phyloP scores from a whole-genome alignment of 371 early-diverging fungal species.

The Mortierella polycephala region DNA sequence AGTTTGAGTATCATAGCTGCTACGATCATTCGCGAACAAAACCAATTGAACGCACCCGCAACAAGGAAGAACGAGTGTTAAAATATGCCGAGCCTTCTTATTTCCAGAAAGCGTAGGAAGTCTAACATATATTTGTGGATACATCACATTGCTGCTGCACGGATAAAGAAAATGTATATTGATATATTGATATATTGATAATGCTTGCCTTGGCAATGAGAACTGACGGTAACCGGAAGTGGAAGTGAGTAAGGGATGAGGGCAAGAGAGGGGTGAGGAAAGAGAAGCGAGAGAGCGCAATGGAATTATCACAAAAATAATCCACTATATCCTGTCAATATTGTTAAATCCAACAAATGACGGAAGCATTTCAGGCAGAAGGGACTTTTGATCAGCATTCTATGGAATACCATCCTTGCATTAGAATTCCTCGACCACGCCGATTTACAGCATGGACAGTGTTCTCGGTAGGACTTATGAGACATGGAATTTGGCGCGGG shows the following conservation, averaged over 20 bases:
- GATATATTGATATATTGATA: no score
- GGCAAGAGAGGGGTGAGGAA: not conserved
- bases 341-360: no score
- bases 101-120: conserved; percentile 27
- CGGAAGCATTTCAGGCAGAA: no score
- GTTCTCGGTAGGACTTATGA: conserved; percentile 32
- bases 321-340: not conserved
- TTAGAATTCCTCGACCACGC: not conserved
- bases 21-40: no score
- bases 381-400: no score
- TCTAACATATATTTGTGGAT: conserved; percentile 50
- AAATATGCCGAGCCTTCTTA: not conserved
- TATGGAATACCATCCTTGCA: not conserved
- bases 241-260: not conserved
- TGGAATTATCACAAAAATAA: not conserved
- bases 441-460: conserved; percentile 35
- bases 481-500: not conserved
- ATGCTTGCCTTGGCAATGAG: no score
- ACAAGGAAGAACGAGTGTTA: not conserved
- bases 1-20: no score
- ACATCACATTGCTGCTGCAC: conserved; percentile 32
- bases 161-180: not conserved
- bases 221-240: no score
- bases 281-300: not conserved
- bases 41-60: no score